A percentile compares a stretch with the other conserved stretches of the same genome.
Evolutionary conservation across 2,329 filamentous ascomycete species (phyloP).

Genomic region (Cladosporium sphaerospermum): DNA sequence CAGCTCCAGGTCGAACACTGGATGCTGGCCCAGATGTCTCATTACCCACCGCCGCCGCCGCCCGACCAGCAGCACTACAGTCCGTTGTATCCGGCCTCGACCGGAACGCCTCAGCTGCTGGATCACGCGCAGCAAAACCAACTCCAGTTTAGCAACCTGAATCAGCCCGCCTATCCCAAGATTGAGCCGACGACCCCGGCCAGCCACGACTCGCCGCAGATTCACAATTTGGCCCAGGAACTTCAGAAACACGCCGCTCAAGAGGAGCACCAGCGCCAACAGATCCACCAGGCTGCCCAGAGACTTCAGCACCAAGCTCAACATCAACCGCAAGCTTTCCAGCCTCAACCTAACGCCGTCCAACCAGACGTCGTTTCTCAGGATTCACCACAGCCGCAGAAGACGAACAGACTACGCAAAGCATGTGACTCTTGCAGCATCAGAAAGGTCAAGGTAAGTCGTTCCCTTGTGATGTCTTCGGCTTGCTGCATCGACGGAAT

Average conservation of each 20-base stretch:
- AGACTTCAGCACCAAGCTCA: conserved; percentile 23
- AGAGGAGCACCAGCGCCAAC: conserved; percentile 27
- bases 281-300: conserved; percentile 24
- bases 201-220: conserved; percentile 21
- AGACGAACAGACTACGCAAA: conserved; percentile 34
- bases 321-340: conserved; percentile 20
- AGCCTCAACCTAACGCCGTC: conserved; percentile 16
- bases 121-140: conserved; percentile 30
- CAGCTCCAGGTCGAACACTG: conserved; percentile 29
- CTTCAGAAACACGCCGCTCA: conserved; percentile 25
- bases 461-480: no score
- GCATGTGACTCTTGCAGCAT: conserved; percentile 36
- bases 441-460: conserved; percentile 34
- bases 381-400: conserved; percentile 18
- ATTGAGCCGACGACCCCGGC: conserved; percentile 22
- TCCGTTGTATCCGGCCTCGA: conserved; percentile 25
- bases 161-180: conserved; percentile 31
- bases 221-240: conserved; percentile 28
- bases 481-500: neutral
- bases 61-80: conserved; percentile 32
- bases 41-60: conserved; percentile 31
- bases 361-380: conserved; percentile 1
- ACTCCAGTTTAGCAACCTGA: conserved; percentile 29
- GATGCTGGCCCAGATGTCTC: conserved; percentile 32
- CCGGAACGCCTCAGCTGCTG: conserved; percentile 27